Percentiles rank a stretch among this genome's conserved stretches.
Evolutionary conservation across 352 stramenopile species (phyloP).

Genomic region (Thraustotheca clavata): DNA sequence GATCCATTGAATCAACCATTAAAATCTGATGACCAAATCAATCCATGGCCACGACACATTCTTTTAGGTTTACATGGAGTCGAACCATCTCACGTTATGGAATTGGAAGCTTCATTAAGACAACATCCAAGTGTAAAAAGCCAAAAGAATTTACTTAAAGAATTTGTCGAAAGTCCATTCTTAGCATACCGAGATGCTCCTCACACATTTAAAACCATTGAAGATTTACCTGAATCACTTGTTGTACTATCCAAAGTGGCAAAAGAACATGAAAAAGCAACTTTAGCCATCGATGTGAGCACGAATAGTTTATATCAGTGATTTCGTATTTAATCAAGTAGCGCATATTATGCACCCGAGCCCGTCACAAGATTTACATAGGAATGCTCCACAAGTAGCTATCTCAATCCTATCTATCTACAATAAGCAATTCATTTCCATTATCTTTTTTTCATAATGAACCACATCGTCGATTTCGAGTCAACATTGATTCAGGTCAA

Average conservation of each 20-base stretch:
- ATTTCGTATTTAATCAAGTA: slow-evolving; percentile 6
- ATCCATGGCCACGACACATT: slow-evolving; percentile 38
- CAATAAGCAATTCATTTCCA: no score
- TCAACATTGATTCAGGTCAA: no score
- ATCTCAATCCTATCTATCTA: no score
- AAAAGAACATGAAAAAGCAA: not conserved
- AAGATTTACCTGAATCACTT: slow-evolving; percentile 57
- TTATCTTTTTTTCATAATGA: no score
- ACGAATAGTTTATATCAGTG: no score
- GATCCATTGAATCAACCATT: slow-evolving; percentile 68
- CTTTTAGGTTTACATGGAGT: slow-evolving; percentile 53
- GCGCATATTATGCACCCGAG: no score
- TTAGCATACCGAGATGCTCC: slow-evolving; percentile 28
- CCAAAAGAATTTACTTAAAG: slow-evolving; percentile 77
- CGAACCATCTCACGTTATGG: slow-evolving; percentile 31
- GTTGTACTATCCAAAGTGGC: slow-evolving; percentile 38
- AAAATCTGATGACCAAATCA: slow-evolving; percentile 37
- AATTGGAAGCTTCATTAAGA: slow-evolving; percentile 43
- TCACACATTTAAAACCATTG: slow-evolving; percentile 42
- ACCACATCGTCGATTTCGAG: no score
- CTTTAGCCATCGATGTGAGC: no score
- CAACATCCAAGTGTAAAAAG: slow-evolving; percentile 73
- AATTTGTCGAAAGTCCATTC: slow-evolving; percentile 61
- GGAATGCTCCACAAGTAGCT: no score
- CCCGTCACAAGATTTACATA: no score